phyloP scores from a whole-genome alignment of 768 basidiomycete genomes.

The Wakefieldia striispora region DNA sequence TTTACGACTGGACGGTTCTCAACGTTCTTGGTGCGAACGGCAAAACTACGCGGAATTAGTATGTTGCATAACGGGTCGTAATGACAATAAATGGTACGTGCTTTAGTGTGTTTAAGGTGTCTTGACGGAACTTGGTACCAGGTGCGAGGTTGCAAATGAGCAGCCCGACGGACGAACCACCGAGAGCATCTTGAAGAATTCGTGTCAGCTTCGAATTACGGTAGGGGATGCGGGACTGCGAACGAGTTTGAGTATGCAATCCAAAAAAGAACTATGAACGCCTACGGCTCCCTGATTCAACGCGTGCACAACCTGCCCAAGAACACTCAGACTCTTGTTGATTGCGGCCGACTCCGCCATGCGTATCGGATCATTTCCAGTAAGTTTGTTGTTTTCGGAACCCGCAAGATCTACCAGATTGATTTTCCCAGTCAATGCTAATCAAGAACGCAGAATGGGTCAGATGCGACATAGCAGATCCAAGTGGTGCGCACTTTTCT shows the following conservation, averaged over 20 bases:
- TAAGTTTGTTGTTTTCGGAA: constrained; percentile 89
- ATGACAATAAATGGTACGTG: constrained; percentile 31
- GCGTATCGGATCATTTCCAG: constrained; percentile 82
- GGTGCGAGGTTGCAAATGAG: constrained; percentile 89
- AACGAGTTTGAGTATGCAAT: constrained; percentile 7
- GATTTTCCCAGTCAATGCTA: constrained; percentile 73
- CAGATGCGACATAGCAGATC: not conserved
- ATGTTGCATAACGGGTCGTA: not conserved
- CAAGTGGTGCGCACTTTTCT: constrained; percentile 46
- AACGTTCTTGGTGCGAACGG: constrained; percentile 79
- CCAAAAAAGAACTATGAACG: not conserved
- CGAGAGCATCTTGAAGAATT: constrained; percentile 87
- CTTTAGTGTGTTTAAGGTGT: constrained; percentile 93
- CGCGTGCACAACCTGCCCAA: constrained; percentile 87
- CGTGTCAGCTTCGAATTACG: constrained; percentile 88
- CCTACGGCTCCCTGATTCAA: constrained; percentile 69
- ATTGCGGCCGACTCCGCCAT: constrained; percentile 90
- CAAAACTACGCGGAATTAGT: constrained; percentile 51
- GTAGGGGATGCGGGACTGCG: constrained; percentile 77
- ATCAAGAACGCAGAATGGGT: not conserved
- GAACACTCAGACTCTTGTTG: constrained; percentile 83
- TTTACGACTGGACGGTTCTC: constrained; percentile 82
- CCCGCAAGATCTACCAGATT: constrained; percentile 89
- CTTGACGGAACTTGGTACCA: constrained; percentile 75
- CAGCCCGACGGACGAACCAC: constrained; percentile 74